Base-by-base conservation (phyloP, 2,329 filamentous ascomycete species). In the Microascus cirrosus region DNA sequence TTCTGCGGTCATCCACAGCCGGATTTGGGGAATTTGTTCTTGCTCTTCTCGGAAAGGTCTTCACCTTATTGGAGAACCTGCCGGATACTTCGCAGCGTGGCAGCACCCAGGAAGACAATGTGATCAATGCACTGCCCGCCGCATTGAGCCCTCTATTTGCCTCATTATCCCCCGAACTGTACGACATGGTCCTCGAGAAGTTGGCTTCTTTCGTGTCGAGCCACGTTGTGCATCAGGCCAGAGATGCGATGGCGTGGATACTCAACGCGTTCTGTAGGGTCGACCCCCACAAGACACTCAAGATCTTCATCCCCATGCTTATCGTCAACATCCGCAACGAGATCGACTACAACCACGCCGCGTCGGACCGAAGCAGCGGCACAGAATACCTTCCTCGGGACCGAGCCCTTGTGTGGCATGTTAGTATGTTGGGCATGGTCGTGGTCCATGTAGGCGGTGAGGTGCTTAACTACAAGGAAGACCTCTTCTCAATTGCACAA, bases 231-330 rank as follows among this genome's bases (percentile, higher is more conserved):
- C 92, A 99, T 65, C 94, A 97, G 72, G 93, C 94, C 57, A 81
- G 93, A 63, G 94, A 99, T 76, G 93, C 94, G 8, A 96, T 99
- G 88, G 94, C 95, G 1, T 99, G 96, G 80, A 97, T 97, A 57
- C 89, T 93, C 73, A 97, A 96, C 70, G 89, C 90, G 0, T 79
- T 99, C 25, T 96, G 94, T 78, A 97, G 97, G 73, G 90, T 95
- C 63, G 90, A 95, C 64, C 92, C 95, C 0, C 86, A 93, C 68
- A 96, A 96, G 74, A 91, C 94, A 0, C 77, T 99, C 55, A 94
- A 92, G 68, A 84, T 90, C 15, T 88, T 99, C 58, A 80, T 99
- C 35, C 94, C 94, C 1, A 90, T 96, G 76, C 78, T 97, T 57
- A 87, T 95, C 55, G 82, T 89, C 68, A 92, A 90, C 59, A 99